Evolutionary conservation across 2,329 filamentous ascomycete species (phyloP).

Genomic region (Paracoccidioides brasiliensis): DNA sequence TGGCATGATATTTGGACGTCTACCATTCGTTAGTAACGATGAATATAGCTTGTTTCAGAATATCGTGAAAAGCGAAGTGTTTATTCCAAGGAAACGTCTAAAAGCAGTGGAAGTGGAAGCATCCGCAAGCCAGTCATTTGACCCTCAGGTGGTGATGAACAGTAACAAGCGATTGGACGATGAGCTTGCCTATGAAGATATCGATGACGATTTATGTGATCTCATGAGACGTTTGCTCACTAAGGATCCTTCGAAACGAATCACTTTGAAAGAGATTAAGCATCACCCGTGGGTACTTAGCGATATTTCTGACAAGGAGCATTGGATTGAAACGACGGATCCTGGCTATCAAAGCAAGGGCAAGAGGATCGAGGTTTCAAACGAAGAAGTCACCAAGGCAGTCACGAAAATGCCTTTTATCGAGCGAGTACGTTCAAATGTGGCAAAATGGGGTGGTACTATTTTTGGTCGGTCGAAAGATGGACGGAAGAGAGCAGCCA

Average conservation of each 20-base stretch:
- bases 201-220: slow-evolving; percentile 68
- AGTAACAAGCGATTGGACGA: slow-evolving; percentile 62
- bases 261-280: slow-evolving; percentile 83
- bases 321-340: slow-evolving; percentile 92
- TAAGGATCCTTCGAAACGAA: slow-evolving; percentile 81
- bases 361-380: slow-evolving; percentile 82
- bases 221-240: slow-evolving; percentile 65
- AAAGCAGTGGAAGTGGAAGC: slow-evolving; percentile 48
- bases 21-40: slow-evolving; percentile 84
- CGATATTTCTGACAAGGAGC: slow-evolving; percentile 58
- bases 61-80: slow-evolving; percentile 85
- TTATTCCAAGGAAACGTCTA: slow-evolving; percentile 72
- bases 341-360: slow-evolving; percentile 64
- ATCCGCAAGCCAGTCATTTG: slow-evolving; percentile 34
- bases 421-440: slow-evolving; percentile 66
- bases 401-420: slow-evolving; percentile 82
- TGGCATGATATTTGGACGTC: slow-evolving; percentile 83
- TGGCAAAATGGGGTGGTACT: slow-evolving; percentile 54
- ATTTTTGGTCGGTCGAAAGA: slow-evolving; percentile 32
- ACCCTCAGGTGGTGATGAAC: slow-evolving; percentile 39
- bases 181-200: slow-evolving; percentile 70
- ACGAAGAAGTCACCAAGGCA: slow-evolving; percentile 75
- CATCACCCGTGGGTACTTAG: slow-evolving; percentile 81
- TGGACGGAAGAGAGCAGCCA: slow-evolving; percentile 40
- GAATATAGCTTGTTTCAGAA: slow-evolving; percentile 84